These are phyloP conservation scores for Xylaria hypoxylon DNA, from an alignment of 2,329 filamentous ascomycete genomes.

Conservation along the genomic window DNA sequence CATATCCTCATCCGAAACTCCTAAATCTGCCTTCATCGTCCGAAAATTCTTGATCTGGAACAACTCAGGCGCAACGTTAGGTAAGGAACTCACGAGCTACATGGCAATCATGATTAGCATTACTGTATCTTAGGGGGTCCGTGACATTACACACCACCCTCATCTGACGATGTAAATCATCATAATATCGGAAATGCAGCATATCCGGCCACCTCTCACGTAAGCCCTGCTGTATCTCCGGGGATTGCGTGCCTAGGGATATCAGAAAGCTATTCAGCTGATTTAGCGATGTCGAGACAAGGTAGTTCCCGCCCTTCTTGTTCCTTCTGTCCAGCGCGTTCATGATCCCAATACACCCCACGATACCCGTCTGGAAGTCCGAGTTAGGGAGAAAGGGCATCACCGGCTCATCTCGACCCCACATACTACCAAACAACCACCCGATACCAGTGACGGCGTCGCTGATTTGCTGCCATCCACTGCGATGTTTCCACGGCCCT, in stretches of 20 bases:
- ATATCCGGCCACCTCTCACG: conserved; percentile 47
- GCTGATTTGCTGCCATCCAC: conserved; percentile 52
- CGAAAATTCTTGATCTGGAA: conserved; percentile 44
- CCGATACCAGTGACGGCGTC: conserved; percentile 48
- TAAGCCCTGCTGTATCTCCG: conserved; percentile 43
- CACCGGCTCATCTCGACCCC: conserved; percentile 46
- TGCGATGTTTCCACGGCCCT: conserved; percentile 49
- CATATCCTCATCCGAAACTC: conserved; percentile 48
- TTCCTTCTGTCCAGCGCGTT: conserved; percentile 45
- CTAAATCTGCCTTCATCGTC: conserved; percentile 46
- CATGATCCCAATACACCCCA: conserved; percentile 48
- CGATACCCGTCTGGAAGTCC: conserved; percentile 50
- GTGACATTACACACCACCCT: conserved; percentile 44
- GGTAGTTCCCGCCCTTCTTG: conserved; percentile 47
- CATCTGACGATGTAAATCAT: conserved; percentile 50
- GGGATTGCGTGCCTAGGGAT: conserved; percentile 46
- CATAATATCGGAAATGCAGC: conserved; percentile 45
- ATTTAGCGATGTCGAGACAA: conserved; percentile 49
- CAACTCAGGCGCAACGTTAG: conserved; percentile 44
- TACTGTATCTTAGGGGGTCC: not conserved
- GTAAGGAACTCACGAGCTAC: conserved; percentile 42
- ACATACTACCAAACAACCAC: conserved; percentile 50
- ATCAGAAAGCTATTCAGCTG: conserved; percentile 50
- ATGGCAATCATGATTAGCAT: conserved; percentile 26
- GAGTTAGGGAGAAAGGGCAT: conserved; percentile 50